Percentiles rank a stretch among this genome's conserved stretches.
These are phyloP conservation scores for Teratosphaeria viscida DNA, from an alignment of 2,329 filamentous ascomycete genomes.

Conservation along the genomic window DNA sequence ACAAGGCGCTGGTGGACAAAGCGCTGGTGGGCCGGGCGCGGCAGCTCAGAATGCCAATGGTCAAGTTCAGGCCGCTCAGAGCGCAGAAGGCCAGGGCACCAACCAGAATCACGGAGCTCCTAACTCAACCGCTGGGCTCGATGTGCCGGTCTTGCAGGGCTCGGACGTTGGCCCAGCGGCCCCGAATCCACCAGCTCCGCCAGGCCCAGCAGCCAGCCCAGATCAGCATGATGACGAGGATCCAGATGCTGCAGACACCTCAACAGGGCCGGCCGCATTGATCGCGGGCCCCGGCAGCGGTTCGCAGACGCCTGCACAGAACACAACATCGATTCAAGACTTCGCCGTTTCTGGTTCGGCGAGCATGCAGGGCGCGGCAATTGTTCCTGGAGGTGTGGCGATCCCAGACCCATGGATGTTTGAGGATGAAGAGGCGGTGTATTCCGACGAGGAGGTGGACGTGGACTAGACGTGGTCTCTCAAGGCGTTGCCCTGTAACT, in stretches of 20 bases:
- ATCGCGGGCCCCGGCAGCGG: background rate
- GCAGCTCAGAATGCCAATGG: background rate
- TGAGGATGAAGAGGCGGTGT: background rate
- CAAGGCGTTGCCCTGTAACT: too few relatives aligned
- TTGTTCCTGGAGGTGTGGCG: background rate
- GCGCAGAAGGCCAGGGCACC: background rate
- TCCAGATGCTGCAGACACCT: background rate
- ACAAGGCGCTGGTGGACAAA: background rate
- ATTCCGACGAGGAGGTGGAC: background rate
- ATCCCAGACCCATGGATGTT: background rate
- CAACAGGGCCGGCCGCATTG: background rate
- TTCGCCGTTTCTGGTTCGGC: background rate
- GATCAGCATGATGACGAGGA: background rate
- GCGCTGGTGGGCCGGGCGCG: too few relatives aligned
- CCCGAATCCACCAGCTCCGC: background rate
- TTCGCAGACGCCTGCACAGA: background rate
- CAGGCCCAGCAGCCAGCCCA: background rate
- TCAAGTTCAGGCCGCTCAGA: background rate
- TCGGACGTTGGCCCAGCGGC: background rate
- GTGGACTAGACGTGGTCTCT: background rate
- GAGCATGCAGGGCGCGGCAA: background rate
- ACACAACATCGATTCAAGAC: background rate
- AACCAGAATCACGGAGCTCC: background rate
- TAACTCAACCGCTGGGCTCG: background rate
- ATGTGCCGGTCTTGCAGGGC: background rate